Conservation (phyloP, 805 yeast genomes). For the Metschnikowia matae region DNA sequence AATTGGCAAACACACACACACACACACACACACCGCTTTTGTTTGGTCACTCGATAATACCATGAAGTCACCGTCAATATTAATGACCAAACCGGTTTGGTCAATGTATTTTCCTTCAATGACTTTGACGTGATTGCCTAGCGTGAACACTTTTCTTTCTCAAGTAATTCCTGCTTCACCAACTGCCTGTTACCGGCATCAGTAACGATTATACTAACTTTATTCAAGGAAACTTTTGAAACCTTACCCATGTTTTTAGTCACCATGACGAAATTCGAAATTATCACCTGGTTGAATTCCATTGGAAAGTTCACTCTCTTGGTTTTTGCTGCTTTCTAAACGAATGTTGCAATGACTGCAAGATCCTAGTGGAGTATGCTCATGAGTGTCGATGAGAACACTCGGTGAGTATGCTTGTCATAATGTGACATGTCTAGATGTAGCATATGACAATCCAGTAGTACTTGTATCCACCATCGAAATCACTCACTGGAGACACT, state of each 20-base stretch:
- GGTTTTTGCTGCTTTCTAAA: slow-evolving; percentile 50
- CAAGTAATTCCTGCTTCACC: slow-evolving; percentile 59
- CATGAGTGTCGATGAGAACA: no score
- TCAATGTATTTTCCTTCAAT: slow-evolving; percentile 87
- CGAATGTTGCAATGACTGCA: slow-evolving; percentile 75
- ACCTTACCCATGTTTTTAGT: slow-evolving; percentile 83
- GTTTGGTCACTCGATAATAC: slow-evolving; percentile 88
- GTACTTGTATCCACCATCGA: no score
- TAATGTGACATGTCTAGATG: no score
- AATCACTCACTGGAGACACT: no score
- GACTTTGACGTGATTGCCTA: slow-evolving; percentile 95
- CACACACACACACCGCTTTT: slow-evolving; percentile 70
- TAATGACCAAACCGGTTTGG: slow-evolving; percentile 33
- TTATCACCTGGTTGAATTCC: slow-evolving; percentile 89
- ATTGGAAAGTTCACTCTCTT: slow-evolving; percentile 27
- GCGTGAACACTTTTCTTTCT: slow-evolving; percentile 79
- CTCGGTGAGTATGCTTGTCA: no score
- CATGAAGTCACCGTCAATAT: slow-evolving; percentile 67
- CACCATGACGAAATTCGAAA: slow-evolving; percentile 89
- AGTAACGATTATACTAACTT: slow-evolving; percentile 38
- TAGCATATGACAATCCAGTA: no score
- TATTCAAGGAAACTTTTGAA: slow-evolving; percentile 54
- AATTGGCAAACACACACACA: slow-evolving; percentile 21
- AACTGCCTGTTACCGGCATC: slow-evolving; percentile 54
- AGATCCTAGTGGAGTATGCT: slow-evolving; percentile 44